Evolutionary conservation across 2,329 filamentous ascomycete species (phyloP), one percentile per base, ranked within the genome.

Genomic region (Xylariaceae sp.): DNA sequence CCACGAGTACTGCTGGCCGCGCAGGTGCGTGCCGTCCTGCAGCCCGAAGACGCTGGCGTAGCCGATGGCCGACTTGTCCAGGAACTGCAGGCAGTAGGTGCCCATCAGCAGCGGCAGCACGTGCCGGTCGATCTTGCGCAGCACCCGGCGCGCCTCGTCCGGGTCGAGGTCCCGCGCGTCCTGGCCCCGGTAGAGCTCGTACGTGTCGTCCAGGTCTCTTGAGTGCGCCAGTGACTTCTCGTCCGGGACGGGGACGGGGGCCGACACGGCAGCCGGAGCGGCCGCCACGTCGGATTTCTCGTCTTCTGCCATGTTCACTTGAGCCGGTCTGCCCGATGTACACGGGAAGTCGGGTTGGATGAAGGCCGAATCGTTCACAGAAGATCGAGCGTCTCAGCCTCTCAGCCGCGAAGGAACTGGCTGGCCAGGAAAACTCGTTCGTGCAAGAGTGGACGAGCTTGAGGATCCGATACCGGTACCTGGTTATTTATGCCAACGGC

Each of bases 1-100:
- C 71, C 70, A 75, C 9, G 64, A 64, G 44, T 74, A 76, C 32
- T 75, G 57, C 38, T 71, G 59, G 8, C 65, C 66, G 12, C 58
- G 46, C 13, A 76, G 52, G 32, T 70, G 52, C 0, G 67, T 68
- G 3, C 61, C 68, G 29, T 66, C 49, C 31, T 66, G 53, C 18
- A 72, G 46, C 0, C 68, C 68, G 45, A 67, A 73, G 0, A 65
- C 66, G 35, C 60, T 65, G 3, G 68, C 67, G 45, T 70, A 72
- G 41, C 68, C 68, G 50, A 70, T 62, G 1, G 56, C 60, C 35
- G 64, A 63, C 47, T 59, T 58, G 28, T 58, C 56, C 10, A 58
- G 46, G 18, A 54, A 58, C 43, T 58, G 56, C 5, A 58, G 45
- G 25, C 56, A 34, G 21, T 58, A 58, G 2, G 52, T 58, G 19